phyloP scores from a whole-genome alignment of 257 asterid species.

The Solanum habrochaites region DNA sequence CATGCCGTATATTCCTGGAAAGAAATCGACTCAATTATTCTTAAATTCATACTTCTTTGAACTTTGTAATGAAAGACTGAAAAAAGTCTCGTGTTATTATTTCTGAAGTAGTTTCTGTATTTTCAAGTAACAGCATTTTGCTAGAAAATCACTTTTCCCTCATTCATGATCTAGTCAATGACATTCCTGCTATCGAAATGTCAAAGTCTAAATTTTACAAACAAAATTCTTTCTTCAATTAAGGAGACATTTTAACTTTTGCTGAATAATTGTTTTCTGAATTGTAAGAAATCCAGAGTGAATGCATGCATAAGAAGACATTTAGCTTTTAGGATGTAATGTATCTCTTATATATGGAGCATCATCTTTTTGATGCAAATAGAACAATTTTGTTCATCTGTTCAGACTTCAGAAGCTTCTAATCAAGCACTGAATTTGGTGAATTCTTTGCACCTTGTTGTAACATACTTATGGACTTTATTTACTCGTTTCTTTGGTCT shows the following conservation, averaged over 20 bases:
- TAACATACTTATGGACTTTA: not conserved
- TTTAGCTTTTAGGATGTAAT: not conserved
- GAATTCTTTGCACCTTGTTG: not conserved
- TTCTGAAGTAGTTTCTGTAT: not conserved
- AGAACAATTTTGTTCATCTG: not conserved
- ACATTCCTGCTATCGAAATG: not conserved
- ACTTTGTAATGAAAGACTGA: not conserved
- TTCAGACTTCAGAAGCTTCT: not conserved
- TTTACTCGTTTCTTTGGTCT: not conserved
- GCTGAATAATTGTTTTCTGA: not conserved
- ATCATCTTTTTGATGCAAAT: not conserved
- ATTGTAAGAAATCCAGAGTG: not conserved
- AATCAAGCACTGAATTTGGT: not conserved
- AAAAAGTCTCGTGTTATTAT: not conserved
- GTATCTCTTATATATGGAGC: not conserved
- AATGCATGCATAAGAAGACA: not conserved
- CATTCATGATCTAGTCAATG: not conserved
- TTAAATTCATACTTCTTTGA: not conserved
- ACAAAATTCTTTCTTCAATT: not conserved
- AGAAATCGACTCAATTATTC: not conserved
- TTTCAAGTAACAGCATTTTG: not conserved
- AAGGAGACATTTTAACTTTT: not conserved
- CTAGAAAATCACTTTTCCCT: not conserved
- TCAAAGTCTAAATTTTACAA: not conserved
- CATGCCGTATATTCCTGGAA: conserved; percentile 1